phyloP scores from a whole-genome alignment of 1,139 yeast genomes.

The Candida pseudocylindracea region DNA sequence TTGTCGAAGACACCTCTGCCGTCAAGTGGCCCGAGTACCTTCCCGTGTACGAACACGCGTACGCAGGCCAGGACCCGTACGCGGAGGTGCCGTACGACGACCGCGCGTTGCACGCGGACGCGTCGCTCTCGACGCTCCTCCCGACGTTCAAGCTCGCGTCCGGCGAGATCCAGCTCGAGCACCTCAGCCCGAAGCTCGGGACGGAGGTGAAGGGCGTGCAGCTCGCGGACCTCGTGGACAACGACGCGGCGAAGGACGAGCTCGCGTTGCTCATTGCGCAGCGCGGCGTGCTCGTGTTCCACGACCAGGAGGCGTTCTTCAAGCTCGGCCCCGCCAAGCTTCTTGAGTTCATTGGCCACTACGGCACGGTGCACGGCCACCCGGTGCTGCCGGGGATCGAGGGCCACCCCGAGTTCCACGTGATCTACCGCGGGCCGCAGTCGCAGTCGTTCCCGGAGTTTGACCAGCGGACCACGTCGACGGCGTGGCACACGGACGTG shows the following conservation, averaged over 20 bases:
- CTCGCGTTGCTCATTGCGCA: constrained; percentile 12
- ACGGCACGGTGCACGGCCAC: constrained; percentile 13
- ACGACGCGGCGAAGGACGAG: constrained; percentile 9
- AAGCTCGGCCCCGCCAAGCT: constrained; percentile 10
- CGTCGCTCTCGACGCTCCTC: no score
- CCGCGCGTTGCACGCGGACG: no score
- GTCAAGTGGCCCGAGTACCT: no score
- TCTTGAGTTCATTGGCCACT: constrained; percentile 10
- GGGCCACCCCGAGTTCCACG: constrained; percentile 10
- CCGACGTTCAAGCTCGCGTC: no score
- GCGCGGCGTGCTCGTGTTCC: constrained; percentile 11
- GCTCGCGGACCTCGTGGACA: constrained; percentile 10
- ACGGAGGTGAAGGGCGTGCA: constrained; percentile 5
- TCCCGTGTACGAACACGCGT: background rate
- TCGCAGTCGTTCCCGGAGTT: constrained; percentile 7
- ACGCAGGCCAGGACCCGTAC: no score
- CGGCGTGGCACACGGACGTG: constrained; percentile 12
- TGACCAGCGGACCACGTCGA: constrained; percentile 4
- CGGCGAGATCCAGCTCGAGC: constrained; percentile 1
- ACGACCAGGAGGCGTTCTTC: constrained; percentile 12
- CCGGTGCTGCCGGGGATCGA: constrained; percentile 10
- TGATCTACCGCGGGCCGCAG: constrained; percentile 11
- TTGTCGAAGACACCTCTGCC: no score
- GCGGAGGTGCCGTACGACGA: no score
- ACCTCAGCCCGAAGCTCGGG: constrained; percentile 2